Evolutionary conservation across 441 rosid genomes (phyloP).

Genomic region (Gossypium gossypioides): DNA sequence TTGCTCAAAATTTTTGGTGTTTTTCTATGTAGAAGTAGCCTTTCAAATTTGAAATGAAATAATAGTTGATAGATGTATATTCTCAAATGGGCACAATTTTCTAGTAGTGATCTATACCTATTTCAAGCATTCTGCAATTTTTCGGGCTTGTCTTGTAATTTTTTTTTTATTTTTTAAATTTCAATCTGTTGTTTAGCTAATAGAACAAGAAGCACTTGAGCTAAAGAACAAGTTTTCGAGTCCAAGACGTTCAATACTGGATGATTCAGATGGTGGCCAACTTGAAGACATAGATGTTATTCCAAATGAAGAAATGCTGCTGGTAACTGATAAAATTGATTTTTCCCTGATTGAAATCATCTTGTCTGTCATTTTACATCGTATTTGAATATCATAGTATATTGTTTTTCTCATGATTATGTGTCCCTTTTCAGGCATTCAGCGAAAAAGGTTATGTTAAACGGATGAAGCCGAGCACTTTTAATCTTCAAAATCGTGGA

Average conservation of each 20-base stretch:
- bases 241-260: constrained; percentile 74
- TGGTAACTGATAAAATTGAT: constrained; percentile 40
- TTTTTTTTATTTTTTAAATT: neutral
- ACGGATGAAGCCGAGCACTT: constrained; percentile 82
- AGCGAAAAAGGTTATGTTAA: constrained; percentile 96
- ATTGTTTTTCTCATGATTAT: constrained; percentile 4
- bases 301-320: constrained; percentile 88
- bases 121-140: neutral
- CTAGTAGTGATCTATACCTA: neutral
- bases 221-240: constrained; percentile 64
- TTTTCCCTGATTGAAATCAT: neutral
- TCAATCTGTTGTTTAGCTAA: constrained; percentile 33
- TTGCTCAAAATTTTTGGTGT: neutral
- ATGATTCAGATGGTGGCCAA: constrained; percentile 75
- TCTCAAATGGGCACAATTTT: neutral
- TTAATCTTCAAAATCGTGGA: constrained; percentile 91
- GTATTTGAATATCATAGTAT: neutral
- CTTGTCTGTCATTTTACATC: neutral
- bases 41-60: constrained; percentile 3
- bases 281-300: constrained; percentile 83
- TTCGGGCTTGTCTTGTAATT: neutral
- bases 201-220: constrained; percentile 78
- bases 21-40: neutral
- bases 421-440: constrained; percentile 50
- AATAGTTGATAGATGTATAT: neutral